Evolutionary conservation across 495 filamentous ascomycete species (phyloP).

Genomic region (Cudoniella acicularis): DNA sequence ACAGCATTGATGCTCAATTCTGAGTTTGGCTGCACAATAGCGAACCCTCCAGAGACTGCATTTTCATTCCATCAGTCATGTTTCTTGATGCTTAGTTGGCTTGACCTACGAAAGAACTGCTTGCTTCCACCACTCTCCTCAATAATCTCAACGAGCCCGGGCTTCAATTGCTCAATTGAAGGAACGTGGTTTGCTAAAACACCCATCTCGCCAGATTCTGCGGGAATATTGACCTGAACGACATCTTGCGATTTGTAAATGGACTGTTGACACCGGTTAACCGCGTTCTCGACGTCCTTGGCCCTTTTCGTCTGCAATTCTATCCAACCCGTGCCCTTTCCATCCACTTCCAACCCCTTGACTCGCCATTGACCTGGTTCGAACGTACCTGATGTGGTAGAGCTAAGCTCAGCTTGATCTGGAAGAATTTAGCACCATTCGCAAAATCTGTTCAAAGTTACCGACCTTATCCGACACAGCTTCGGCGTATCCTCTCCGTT

Average conservation of each 20-base stretch:
- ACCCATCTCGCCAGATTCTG: slow-evolving; percentile 99
- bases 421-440: slow-evolving; percentile 22
- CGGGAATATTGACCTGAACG: slow-evolving; percentile 97
- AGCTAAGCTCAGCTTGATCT: slow-evolving; percentile 96
- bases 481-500: slow-evolving; percentile 90
- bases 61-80: slow-evolving; percentile 1
- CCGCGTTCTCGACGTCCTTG: slow-evolving; percentile 3
- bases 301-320: not conserved
- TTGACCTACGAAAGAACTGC: slow-evolving; percentile 91
- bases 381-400: slow-evolving; percentile 93
- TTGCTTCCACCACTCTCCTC: slow-evolving; percentile 90
- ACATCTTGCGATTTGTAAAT: slow-evolving; percentile 60
- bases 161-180: slow-evolving; percentile 97
- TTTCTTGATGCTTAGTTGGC: not conserved
- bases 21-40: slow-evolving; percentile 93
- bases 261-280: slow-evolving; percentile 46
- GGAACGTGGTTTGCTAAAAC: slow-evolving; percentile 98
- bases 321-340: slow-evolving; percentile 4
- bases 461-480: slow-evolving; percentile 74
- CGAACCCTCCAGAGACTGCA: slow-evolving; percentile 92
- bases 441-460: slow-evolving; percentile 25
- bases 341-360: not conserved
- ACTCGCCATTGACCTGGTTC: not conserved
- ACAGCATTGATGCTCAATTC: slow-evolving; percentile 96
- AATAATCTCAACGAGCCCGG: slow-evolving; percentile 89